Base-by-base conservation (phyloP, 2,329 filamentous ascomycete species). In the Fragosphaeria purpurea region DNA sequence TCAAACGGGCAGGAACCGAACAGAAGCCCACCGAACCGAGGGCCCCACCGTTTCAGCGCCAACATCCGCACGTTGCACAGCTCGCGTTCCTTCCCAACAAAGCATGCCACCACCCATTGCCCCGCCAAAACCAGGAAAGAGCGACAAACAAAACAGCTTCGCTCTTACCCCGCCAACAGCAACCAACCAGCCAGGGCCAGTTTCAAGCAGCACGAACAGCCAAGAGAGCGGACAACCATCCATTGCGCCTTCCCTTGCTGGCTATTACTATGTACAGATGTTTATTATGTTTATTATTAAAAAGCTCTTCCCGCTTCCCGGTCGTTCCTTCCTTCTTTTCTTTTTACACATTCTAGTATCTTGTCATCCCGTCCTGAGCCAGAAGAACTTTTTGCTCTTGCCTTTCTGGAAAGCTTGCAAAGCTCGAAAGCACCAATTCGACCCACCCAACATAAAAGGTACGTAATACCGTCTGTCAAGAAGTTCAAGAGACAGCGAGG, bases 21-120 rank as follows among this genome's bases (percentile, higher is more conserved):
- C 22, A 22, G 22, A 22, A 22, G 22, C 22, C 22, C 22, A 22
- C 22, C 22, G 33, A 22, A 22, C 41, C 46, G 22, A 50, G 11
- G 41, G 50, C 51, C 50, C 50, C 51, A 52, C 51, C 46, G 30
- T 13, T n/a, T 43, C 33, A 43, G 50, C 47, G 47, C 47, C 47
- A 52, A 48, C 46, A 22, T 22, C 22, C 22, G 22, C 22, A 22
- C 22, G 22, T 22, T 3, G 22, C 22, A 22, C 22, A 22, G 22
- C 22, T 22, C 22, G 22, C 22, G 22, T 22, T 22, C 22, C 22
- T 3, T 22, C 22, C 22, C 22, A 22, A 22, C 22, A 22, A 22
- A 22, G 22, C 22, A 22, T 22, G 22, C 22, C 22, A 22, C 22
- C 22, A 51, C 50, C 44, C 50, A 52, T 46, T 52, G 50, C 51